Percentiles rank a stretch among this genome's conserved stretches.
phyloP scores from a whole-genome alignment of 768 basidiomycete genomes.

The Leccinum pellstonianum region DNA sequence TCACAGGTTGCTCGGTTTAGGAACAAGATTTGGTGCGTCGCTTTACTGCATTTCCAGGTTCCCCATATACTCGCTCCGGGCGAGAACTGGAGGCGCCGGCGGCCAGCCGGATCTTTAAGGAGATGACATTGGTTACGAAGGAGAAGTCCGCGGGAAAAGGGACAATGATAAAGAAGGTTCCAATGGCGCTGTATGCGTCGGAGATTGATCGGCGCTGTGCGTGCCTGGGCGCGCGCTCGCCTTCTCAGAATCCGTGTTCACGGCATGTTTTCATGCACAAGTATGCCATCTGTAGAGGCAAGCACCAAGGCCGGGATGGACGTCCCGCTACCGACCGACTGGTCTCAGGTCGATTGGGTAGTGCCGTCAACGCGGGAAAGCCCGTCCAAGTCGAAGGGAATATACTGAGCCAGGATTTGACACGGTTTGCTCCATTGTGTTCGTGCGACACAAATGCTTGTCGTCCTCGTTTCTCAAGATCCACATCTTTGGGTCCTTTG shows the following conservation, averaged over 20 bases:
- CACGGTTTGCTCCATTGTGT: slow-evolving; percentile 19
- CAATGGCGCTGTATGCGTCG: slow-evolving; percentile 38
- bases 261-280: not conserved
- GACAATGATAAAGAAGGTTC: slow-evolving; percentile 41
- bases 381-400: slow-evolving; percentile 12
- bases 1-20: slow-evolving; percentile 30
- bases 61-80: not conserved
- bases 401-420: slow-evolving; percentile 35
- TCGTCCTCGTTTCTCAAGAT: slow-evolving; percentile 40
- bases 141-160: slow-evolving; percentile 48
- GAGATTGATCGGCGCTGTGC: slow-evolving; percentile 45
- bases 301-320: slow-evolving; percentile 22
- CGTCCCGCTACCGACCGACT: slow-evolving; percentile 22
- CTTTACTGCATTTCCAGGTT: not conserved
- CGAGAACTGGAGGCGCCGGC: slow-evolving; percentile 33
- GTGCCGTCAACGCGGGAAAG: slow-evolving; percentile 12
- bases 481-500: slow-evolving; percentile 34
- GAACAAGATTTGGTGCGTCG: slow-evolving; percentile 37
- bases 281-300: slow-evolving; percentile 19
- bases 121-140: slow-evolving; percentile 49
- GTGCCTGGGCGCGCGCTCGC: not conserved
- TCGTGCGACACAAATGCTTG: slow-evolving; percentile 18
- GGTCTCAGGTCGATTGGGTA: slow-evolving; percentile 22
- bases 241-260: not conserved
- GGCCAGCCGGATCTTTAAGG: slow-evolving; percentile 46